Evolutionary conservation across 2,329 filamentous ascomycete genomes (phyloP), one percentile per base, ranked within the genome.

Genomic region (Aspergillus puulaauensis): DNA sequence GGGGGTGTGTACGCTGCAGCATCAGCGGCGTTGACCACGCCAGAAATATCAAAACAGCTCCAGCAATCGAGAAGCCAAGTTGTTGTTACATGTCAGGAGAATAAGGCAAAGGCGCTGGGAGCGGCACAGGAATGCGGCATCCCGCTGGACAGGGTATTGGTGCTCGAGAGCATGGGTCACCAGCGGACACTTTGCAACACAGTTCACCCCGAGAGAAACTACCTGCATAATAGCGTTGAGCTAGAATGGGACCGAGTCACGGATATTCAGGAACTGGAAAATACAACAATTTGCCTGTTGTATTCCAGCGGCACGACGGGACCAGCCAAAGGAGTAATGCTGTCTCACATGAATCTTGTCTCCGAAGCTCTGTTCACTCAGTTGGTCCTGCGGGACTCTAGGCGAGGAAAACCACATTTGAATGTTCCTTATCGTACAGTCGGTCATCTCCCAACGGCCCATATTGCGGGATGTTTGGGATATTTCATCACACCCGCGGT

Each of bases 1-100:
- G 84, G 81, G 1, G 85, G 83, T 17, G 78, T 87, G 24, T 87
- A 84, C 63, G 83, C 82, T 58, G 81, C 19, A 59, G 83, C 21
- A 68, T 81, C 24, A 77, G 77, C 51, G 82, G 82, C 66, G 79
- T 79, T 43, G 76, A 78, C 24, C 80, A 82, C 17, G 3, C 12
- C 47, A 15, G 61, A 62, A 31, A 41, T 62, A 3, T 44, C 46
- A 4, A 53, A 50, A 14, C 61, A 62, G 24, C 44, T 58, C 4
- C 41, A 23, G 15, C 61, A 54, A 35, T 62, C 58, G 4, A 49
- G 39, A 39, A 53, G 49, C 21, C 27, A 44, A 14, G 12, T 62
- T 3, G 47, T 62, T n/a, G 33, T 62, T 5, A 55, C 61, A 7
- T 56, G 61, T 41, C 6, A 14, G 6, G 58, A 62, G 21, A 59